Base-by-base conservation (phyloP, 805 yeast genomes). In the Scheffersomyces amazonensis region DNA sequence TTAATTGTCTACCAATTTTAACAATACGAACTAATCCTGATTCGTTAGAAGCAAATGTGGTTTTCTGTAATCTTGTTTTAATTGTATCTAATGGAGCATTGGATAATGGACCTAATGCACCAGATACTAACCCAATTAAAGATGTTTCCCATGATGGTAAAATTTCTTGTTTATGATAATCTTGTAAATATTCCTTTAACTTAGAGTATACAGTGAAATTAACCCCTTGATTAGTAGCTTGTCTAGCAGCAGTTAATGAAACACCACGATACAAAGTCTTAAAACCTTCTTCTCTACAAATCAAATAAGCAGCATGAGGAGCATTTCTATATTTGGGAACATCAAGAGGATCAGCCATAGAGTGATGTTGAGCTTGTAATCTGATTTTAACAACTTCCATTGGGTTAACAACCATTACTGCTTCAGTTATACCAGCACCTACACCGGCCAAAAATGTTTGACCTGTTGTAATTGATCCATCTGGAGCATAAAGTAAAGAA, bases 141-240 rank as follows among this genome's bases (percentile, higher is more conserved):
- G 96, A 88, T 21, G 97, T 93, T 69, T 91, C 95, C 88, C 95
- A 91, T 30, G 91, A 75, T 41, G 99, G 96, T 46, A 91, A 76
- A 32, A 73, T 70, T 27, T 71, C 77, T 2, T 73, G 52, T 31
- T 71, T 62, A 47, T 83, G 87, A 55, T 76, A 68, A 28, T 76
- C 78, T 57, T 80, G 84, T 52, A 88, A 75, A 49, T 60, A 71
- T 53, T 81, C 83, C 61, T 84, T 88, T 51, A 90, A 68, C 62
- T 84, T 83, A 19, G 96, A 85, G 70, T 91, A 91, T 21, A 88
- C 96, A 2, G 98, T 91, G 67, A 91, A 91, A 69, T 93, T 91
- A 34, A 95, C 97, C 72, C 97, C 99, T 69, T 91, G 99, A 72
- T 91, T 91, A 42, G 96, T 83, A 20, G 98, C 97, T 65, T 91